Evolutionary conservation across 495 filamentous ascomycete genomes (phyloP), one percentile per base, ranked within the genome.

Genomic region (Lophiotrema nucula): DNA sequence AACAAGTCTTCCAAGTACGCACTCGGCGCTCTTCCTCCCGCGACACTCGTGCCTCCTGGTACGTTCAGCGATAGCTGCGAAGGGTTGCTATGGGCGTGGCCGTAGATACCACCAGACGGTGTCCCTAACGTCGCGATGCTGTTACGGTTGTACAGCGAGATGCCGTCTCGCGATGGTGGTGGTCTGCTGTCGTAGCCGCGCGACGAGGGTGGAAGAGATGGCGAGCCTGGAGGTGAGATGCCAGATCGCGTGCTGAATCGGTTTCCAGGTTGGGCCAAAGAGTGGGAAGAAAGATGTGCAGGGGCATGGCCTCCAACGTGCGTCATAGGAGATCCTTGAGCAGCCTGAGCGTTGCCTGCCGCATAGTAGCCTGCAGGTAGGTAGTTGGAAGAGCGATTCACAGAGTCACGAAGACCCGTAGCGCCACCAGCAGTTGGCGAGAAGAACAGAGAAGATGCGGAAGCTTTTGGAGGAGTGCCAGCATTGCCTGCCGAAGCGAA

Each of bases 281-380:
- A 69, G 65, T 73, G 81, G 3, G 51, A 47, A 3, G 57, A 61
- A 12, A 51, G 51, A 11, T 54, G 61, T n/a, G n/a, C n/a, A 60
- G 78, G 78, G 19, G 70, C 74, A 26, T 78, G 76, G 28, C 74
- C 75, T 53, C 77, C 72, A 44, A 80, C 69, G 68, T 74, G 81
- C 51, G 72, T 76, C 64, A 71, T 76, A 52, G 51, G 75, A 67
- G 56, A 66, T n/a, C 72, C 74, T 31, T 70, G 71, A 8, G 72
- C 78, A 12, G 83, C 72, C 6, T 76, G 79, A 0, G 83, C 71
- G 47, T 73, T 77, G 18, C 82, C 81, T 18, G 90, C 81, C 24
- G 91, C 85, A 69, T 98, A 98, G 72, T 95, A 97, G 8, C 93
- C 93, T 3, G 92, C 85, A 27, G 93, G 93, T 19, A 97, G 81